phyloP scores from a whole-genome alignment of 164 flowering plant genomes.

The Annona cherimola region DNA sequence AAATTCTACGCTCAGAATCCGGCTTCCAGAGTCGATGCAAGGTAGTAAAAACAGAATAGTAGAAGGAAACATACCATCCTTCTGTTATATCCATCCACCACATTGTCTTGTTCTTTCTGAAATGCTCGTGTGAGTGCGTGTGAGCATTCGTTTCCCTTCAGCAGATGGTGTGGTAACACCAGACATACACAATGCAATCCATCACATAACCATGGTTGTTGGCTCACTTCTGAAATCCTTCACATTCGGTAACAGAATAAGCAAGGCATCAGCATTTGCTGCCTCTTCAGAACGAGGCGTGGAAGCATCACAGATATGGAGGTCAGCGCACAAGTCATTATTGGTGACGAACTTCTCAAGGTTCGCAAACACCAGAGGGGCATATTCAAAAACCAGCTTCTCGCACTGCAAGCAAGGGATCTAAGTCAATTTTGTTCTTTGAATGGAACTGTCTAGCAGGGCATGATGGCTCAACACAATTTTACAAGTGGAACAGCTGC shows the following conservation, averaged over 20 bases:
- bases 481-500: background rate
- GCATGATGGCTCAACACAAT: background rate
- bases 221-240: background rate
- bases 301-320: constrained; percentile 14
- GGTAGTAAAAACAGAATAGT: too few relatives aligned
- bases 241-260: background rate
- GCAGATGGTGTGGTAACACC: background rate
- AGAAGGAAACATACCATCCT: too few relatives aligned
- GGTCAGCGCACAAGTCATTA: constrained; percentile 16
- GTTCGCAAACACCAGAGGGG: constrained; percentile 18
- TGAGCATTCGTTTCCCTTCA: background rate
- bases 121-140: background rate
- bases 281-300: background rate
- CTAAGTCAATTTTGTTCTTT: background rate
- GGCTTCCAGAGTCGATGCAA: too few relatives aligned
- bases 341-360: constrained; percentile 11
- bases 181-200: background rate
- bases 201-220: constrained; percentile 1
- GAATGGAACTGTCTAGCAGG: background rate
- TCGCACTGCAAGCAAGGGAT: constrained; percentile 18
- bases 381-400: constrained; percentile 20
- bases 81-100: too few relatives aligned
- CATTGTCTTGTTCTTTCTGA: background rate
- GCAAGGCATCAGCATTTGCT: background rate
- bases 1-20: too few relatives aligned